Base-by-base conservation (phyloP, 163 green algal species). In the Botryococcus braunii region DNA sequence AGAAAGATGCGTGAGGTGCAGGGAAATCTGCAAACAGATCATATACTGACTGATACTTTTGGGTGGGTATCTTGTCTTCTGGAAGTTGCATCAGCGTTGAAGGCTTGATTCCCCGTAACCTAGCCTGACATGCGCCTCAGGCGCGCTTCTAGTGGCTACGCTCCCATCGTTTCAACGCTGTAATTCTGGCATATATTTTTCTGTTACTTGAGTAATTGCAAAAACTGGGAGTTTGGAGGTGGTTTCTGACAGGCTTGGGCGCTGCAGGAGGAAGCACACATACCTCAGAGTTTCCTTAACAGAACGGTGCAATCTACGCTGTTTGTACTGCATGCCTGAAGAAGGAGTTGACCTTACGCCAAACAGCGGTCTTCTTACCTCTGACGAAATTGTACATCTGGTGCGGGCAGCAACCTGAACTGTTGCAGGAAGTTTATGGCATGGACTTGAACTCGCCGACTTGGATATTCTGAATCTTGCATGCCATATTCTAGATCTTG, bases 261-360 rank as follows among this genome's bases (percentile, higher is more conserved):
- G 40, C 2, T 61, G 43, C 85, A 94, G 90, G 62, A 86, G 92
- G 32, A 61, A 68, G 50, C 94, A 99, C 83, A 95, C 79, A 23
- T 99, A 99, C 80, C 81, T 99, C 49, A 82, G 94, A 29, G 96
- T 99, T 48, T 95, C 85, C 7, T 82, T 99, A 17, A 99, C 94
- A 2, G 94, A 99, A 84, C 81, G 85, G 27, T 99, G 94, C 87
- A 99, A 99, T 78, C 81, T 99, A 80, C 82, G 94, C 32, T 99
- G 94, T 82, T 64, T 86, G 66, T 99, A 99, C 85, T 99, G 94
- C 86, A 99, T 99, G 94, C 94, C 94, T 0, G 90, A 82, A 8
- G 93, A 98, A 65, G 94, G 94, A 7, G 85, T 96, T 32, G 86
- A 92, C 13, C 86, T 99, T 0, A 93, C 93, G 1, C 84, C 88